These are phyloP conservation scores for Metschnikowia amazonensis DNA, from an alignment of 805 yeast species.

Conservation along the genomic window DNA sequence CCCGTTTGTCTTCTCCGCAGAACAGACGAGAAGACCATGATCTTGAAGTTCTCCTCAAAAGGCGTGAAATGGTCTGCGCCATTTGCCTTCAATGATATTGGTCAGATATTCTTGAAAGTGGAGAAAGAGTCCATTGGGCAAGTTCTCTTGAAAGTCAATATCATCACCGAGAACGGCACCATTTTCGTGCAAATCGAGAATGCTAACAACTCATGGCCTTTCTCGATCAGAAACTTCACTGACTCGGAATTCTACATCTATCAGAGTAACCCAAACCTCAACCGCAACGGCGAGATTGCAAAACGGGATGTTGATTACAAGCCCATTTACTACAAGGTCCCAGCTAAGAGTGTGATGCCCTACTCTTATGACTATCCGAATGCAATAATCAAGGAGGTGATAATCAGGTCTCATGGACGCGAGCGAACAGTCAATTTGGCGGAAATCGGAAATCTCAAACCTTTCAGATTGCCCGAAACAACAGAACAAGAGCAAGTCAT, in stretches of 20 bases:
- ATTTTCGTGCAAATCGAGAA: slow-evolving; percentile 70
- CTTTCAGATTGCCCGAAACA: slow-evolving; percentile 67
- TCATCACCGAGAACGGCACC: slow-evolving; percentile 75
- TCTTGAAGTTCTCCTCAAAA: slow-evolving; percentile 54
- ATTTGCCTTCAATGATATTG: slow-evolving; percentile 77
- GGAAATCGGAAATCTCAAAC: slow-evolving; percentile 87
- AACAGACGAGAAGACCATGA: slow-evolving; percentile 54
- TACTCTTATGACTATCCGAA: slow-evolving; percentile 98
- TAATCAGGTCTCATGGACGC: slow-evolving; percentile 65
- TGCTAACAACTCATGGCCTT: slow-evolving; percentile 87
- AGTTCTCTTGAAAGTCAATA: slow-evolving; percentile 64
- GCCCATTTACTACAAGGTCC: slow-evolving; percentile 77
- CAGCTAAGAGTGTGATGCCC: slow-evolving; percentile 93
- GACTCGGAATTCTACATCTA: slow-evolving; percentile 81
- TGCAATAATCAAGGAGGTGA: slow-evolving; percentile 75
- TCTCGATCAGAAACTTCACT: slow-evolving; percentile 83
- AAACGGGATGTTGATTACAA: slow-evolving; percentile 54
- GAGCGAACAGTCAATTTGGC: slow-evolving; percentile 81
- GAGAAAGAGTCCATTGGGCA: slow-evolving; percentile 63
- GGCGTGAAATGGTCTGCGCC: slow-evolving; percentile 82
- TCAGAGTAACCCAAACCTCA: slow-evolving; percentile 74
- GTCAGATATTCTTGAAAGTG: slow-evolving; percentile 72
- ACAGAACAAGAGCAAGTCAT: slow-evolving; percentile 41
- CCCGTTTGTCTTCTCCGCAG: slow-evolving; percentile 67
- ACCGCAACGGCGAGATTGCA: slow-evolving; percentile 57